Evolutionary conservation across 305 asterid species (phyloP).

Genomic region (Fraxinus nigra): DNA sequence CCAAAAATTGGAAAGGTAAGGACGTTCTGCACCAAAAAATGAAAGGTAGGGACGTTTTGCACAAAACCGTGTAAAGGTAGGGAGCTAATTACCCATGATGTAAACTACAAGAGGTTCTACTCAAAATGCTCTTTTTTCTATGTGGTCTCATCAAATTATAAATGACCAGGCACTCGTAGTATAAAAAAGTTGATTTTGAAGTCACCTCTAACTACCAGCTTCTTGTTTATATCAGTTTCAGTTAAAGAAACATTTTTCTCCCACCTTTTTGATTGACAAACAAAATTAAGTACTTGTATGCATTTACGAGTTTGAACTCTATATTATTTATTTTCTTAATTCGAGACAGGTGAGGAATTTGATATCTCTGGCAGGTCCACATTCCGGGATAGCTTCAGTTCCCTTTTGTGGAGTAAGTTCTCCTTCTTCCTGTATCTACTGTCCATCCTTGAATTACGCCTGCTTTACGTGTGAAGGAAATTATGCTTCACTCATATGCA

Average conservation of each 20-base stretch:
- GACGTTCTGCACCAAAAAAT: too few species aligned
- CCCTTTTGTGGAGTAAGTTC: conserved; percentile 80
- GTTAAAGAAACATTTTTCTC: not conserved
- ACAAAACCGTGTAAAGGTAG: too few species aligned
- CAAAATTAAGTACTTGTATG: not conserved
- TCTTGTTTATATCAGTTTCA: not conserved
- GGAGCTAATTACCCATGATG: too few species aligned
- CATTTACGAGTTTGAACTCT: not conserved
- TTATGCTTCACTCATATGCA: not conserved
- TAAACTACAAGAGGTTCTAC: not conserved
- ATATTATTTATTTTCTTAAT: not conserved
- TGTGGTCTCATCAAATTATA: not conserved
- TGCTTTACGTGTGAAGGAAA: not conserved
- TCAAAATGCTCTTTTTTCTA: not conserved
- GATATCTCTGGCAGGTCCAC: conserved; percentile 92
- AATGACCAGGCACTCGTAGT: not conserved
- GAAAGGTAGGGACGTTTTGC: too few species aligned
- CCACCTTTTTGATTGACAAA: not conserved
- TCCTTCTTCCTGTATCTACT: not conserved
- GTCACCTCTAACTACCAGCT: not conserved
- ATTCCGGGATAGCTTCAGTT: conserved; percentile 84
- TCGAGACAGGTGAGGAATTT: conserved; percentile 70
- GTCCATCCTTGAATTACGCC: not conserved
- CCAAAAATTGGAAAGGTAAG: too few species aligned
- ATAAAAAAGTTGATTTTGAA: not conserved